Conservation (phyloP, 805 yeast species). For the Candida easanensis region DNA sequence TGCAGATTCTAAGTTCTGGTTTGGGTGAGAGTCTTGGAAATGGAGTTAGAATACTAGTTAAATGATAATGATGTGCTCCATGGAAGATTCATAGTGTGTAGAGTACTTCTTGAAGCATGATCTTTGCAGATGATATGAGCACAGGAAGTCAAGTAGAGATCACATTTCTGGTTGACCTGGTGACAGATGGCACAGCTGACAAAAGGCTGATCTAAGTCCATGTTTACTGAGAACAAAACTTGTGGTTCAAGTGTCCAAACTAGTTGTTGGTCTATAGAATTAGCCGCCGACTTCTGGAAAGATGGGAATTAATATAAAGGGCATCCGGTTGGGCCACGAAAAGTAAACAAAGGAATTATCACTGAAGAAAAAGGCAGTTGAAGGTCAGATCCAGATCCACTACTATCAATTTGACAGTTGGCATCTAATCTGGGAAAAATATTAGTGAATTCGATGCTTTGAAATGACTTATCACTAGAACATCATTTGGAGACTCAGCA, state of each 20-base stretch:
- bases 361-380: too few species aligned
- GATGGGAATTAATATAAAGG: too few species aligned
- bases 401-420: too few species aligned
- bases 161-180: slow-evolving; percentile 19
- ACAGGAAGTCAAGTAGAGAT: slow-evolving; percentile 35
- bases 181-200: slow-evolving; percentile 35
- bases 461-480: too few species aligned
- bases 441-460: too few species aligned
- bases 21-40: slow-evolving; percentile 5
- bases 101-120: slow-evolving; percentile 25
- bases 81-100: background rate
- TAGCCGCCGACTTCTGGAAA: slow-evolving; percentile 7
- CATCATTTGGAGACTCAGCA: too few species aligned
- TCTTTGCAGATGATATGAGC: slow-evolving; percentile 36
- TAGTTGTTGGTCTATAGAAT: background rate
- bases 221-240: background rate
- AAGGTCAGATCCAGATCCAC: too few species aligned
- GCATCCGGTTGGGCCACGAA: background rate
- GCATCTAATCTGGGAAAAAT: too few species aligned
- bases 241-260: background rate
- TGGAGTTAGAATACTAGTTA: background rate
- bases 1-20: slow-evolving; percentile 4
- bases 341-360: background rate
- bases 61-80: background rate
- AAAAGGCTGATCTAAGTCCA: slow-evolving; percentile 28